Conservation (phyloP, 345 rosid genomes). For the Hibiscus syriacus region DNA sequence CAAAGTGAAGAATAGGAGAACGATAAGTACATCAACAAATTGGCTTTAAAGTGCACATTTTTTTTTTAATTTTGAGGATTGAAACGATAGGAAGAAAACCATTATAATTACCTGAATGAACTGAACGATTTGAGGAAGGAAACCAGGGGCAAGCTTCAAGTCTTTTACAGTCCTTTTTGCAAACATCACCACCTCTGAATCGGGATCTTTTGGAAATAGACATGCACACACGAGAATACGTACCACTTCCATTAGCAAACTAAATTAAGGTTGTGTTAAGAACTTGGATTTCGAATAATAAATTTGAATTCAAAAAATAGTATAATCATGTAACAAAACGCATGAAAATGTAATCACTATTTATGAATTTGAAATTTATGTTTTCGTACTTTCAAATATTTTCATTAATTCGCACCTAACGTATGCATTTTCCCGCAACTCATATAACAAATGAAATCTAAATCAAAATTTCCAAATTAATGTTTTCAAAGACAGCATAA, state of each 20-base stretch:
- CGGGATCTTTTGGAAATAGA: slow-evolving; percentile 44
- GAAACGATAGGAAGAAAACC: too few relatives aligned
- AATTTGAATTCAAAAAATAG: too few relatives aligned
- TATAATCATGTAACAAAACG: neutral
- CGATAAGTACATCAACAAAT: neutral
- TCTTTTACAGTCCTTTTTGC: too few relatives aligned
- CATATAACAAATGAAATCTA: neutral
- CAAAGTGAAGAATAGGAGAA: slow-evolving; percentile 1
- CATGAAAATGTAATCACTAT: neutral
- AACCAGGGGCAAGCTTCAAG: slow-evolving; percentile 84
- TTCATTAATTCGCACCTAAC: too few relatives aligned
- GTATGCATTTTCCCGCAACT: too few relatives aligned
- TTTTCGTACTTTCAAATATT: too few relatives aligned
- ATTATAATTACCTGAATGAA: slow-evolving; percentile 65
- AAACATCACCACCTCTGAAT: slow-evolving; percentile 72
- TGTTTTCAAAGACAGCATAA: neutral
- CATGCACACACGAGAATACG: neutral
- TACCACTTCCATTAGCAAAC: neutral
- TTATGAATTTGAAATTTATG: neutral
- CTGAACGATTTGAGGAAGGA: slow-evolving; percentile 71
- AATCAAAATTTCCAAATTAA: neutral
- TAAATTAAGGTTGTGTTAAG: neutral
- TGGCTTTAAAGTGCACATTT: neutral
- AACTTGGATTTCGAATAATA: neutral
- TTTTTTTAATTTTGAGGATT: too few relatives aligned